Base-by-base conservation (phyloP, 768 basidiomycete genomes). In the Inosperma sp. region DNA sequence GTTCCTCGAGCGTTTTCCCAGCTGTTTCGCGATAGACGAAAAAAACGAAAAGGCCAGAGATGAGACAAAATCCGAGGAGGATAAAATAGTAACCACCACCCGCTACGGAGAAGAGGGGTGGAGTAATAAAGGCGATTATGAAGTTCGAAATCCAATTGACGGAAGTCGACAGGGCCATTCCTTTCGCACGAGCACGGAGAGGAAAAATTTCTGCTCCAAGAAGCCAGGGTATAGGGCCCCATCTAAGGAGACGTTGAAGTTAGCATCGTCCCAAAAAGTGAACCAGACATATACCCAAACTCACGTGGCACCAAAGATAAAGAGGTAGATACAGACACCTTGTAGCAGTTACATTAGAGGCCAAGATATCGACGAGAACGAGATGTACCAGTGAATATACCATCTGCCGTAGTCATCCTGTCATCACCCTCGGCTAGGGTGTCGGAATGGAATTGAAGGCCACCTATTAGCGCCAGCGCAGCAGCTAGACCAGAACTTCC, bases 61-160 rank as follows among this genome's bases (percentile, higher is more conserved):
- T 43, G 55, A 71, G 35, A 54, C 75, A 74, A 57, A 72, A 78
- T 21, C 72, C 75, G 30, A 74, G 64, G 47, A 79, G 68, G 36
- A 79, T 61, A 57, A 80, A 79, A 65, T 78, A 80, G 59, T 75
- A 78, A 0, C 74, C 77, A 22, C 70, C 78, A 8, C 57, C 52
- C 59, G 78, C 65, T 35, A 58, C 59, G 8, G 68, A 51, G 60
- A 81, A 78, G 42, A 79, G 68, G 0, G 76, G 72, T 1, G 81
- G 80, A 7, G 70, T 66, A 50, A 72, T 71, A 60, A 73, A 71
- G 12, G 77, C 77, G 63, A 84, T 76, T 61, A 73, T 72, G 56
- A 80, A 83, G 68, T 87, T 85, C 72, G 78, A 83, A 56, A 82
- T 63, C 83, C 85, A 87, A 74, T 86, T 86, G 49, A 78, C 77